Conservation (phyloP, 129 eudicot genomes). For the Mikania micrantha region DNA sequence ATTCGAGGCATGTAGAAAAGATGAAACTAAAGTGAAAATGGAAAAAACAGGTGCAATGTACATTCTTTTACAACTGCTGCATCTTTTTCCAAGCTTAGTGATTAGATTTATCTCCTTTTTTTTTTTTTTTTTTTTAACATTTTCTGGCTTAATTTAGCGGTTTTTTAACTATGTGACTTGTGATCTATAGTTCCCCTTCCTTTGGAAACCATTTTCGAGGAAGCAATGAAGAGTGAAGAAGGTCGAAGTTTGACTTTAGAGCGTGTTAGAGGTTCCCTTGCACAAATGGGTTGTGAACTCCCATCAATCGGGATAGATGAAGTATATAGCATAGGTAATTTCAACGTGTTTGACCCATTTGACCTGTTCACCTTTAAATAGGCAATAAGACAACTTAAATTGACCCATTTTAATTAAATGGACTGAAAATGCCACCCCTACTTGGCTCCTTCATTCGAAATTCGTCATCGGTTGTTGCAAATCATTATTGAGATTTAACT, state of each 20-base stretch:
- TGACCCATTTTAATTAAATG: not conserved
- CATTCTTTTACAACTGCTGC: not conserved
- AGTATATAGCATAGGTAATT: constrained; percentile 59
- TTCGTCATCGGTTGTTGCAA: not conserved
- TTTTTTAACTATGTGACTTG: not conserved
- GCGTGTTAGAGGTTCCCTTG: constrained; percentile 62
- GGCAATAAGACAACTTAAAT: not conserved
- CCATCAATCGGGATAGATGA: constrained; percentile 49
- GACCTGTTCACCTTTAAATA: not conserved
- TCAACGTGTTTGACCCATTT: not conserved
- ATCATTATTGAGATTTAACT: not conserved
- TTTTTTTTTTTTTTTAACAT: not conserved
- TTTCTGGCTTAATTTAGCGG: not conserved
- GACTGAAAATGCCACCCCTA: not conserved
- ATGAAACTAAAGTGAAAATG: constrained; percentile 52
- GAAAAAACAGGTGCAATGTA: constrained; percentile 51
- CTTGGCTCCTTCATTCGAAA: not conserved
- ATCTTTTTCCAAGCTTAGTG: not conserved
- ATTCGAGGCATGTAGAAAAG: constrained; percentile 47
- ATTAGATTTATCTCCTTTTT: not conserved
- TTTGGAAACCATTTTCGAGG: constrained; percentile 50
- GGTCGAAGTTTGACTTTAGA: constrained; percentile 76
- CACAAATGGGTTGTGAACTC: constrained; percentile 60
- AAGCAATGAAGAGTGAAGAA: constrained; percentile 77
- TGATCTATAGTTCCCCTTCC: constrained; percentile 57